These are phyloP conservation scores for Exutisphaerella laricina DNA, from an alignment of 2,329 filamentous ascomycete genomes.

Conservation along the genomic window DNA sequence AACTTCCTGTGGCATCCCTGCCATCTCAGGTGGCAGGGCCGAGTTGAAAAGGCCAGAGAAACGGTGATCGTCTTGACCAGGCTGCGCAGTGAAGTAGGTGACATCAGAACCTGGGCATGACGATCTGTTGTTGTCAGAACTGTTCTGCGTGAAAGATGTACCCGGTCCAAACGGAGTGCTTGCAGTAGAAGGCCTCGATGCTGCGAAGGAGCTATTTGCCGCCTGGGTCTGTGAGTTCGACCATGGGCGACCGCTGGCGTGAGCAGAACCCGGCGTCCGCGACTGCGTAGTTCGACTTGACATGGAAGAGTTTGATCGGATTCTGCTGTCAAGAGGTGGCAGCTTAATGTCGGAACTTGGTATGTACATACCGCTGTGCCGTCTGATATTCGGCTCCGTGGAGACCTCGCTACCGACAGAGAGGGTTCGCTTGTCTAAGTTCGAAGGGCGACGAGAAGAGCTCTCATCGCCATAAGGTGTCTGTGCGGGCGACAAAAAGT, in stretches of 20 bases:
- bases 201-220: constrained; percentile 47
- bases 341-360: constrained; percentile 18
- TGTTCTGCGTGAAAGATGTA: constrained; percentile 22
- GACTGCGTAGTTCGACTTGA: constrained; percentile 39
- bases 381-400: constrained; percentile 35
- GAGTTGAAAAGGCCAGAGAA: constrained; percentile 32
- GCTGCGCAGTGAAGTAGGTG: constrained; percentile 30
- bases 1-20: constrained; percentile 5
- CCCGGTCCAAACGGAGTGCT: constrained; percentile 21
- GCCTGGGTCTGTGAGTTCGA: constrained; percentile 37
- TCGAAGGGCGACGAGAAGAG: constrained; percentile 32
- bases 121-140: constrained; percentile 18
- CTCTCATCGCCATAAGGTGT: constrained; percentile 22
- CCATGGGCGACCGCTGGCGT: constrained; percentile 27
- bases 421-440: constrained; percentile 36
- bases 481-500: constrained; percentile 53
- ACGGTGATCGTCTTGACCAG: constrained; percentile 17
- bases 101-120: constrained; percentile 29
- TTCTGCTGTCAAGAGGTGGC: constrained; percentile 35
- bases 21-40: constrained; percentile 28
- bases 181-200: constrained; percentile 32
- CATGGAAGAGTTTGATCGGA: constrained; percentile 52
- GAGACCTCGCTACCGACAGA: constrained; percentile 33
- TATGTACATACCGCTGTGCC: constrained; percentile 61
- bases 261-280: constrained; percentile 41